Percentiles rank a stretch among this genome's conserved stretches.
Conservation (phyloP, 2,329 filamentous ascomycete species). For the Acrocalymma vagum region DNA sequence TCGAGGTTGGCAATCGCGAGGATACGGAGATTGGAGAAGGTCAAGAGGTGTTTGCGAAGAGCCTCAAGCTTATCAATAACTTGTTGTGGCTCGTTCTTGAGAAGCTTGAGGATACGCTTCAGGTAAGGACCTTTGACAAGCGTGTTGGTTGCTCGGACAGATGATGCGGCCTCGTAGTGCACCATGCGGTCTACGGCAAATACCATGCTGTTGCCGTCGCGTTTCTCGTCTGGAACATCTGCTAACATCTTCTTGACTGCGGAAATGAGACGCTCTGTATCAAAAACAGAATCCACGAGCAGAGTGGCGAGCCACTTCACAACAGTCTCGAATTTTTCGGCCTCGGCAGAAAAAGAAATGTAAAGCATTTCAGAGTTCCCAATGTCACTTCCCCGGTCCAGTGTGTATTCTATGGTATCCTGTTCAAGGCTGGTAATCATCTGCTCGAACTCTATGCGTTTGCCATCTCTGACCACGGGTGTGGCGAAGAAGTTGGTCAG, state of each 20-base stretch:
- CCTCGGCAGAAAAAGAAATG: slow-evolving; percentile 85
- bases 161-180: slow-evolving; percentile 79
- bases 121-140: slow-evolving; percentile 89
- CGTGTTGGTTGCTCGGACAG: slow-evolving; percentile 79
- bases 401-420: slow-evolving; percentile 85
- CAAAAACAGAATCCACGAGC: slow-evolving; percentile 89
- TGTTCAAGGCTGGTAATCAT: slow-evolving; percentile 90
- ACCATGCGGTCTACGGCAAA: slow-evolving; percentile 75
- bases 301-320: slow-evolving; percentile 86
- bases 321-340: slow-evolving; percentile 82
- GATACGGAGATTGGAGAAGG: slow-evolving; percentile 84
- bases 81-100: slow-evolving; percentile 77
- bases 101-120: slow-evolving; percentile 81
- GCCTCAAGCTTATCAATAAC: slow-evolving; percentile 81
- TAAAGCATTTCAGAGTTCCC: slow-evolving; percentile 84
- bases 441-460: slow-evolving; percentile 85
- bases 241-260: slow-evolving; percentile 83
- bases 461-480: slow-evolving; percentile 79
- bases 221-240: slow-evolving; percentile 91
- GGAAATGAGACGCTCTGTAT: slow-evolving; percentile 69
- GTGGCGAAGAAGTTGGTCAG: slow-evolving; percentile 95
- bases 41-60: slow-evolving; percentile 78
- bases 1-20: slow-evolving; percentile 83
- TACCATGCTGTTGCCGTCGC: slow-evolving; percentile 77
- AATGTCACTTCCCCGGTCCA: slow-evolving; percentile 73